These are phyloP conservation scores for Pontederia crassipes DNA, from an alignment of 176 grass and related monocot genomes.

Conservation along the genomic window DNA sequence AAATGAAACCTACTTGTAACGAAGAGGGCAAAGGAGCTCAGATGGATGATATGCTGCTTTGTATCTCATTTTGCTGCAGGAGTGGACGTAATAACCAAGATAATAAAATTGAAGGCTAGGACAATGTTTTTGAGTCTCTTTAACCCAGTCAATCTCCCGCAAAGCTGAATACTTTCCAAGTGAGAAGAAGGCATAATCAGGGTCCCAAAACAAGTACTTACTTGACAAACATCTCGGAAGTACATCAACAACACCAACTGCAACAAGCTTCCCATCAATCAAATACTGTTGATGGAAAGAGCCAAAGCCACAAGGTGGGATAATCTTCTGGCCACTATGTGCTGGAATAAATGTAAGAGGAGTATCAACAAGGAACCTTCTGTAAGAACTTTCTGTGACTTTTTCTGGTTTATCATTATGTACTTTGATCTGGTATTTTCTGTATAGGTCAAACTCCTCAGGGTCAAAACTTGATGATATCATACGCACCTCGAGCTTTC, in stretches of 20 bases:
- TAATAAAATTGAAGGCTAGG: slow-evolving; percentile 84
- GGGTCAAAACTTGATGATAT: slow-evolving; percentile 76
- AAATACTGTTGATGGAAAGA: slow-evolving; percentile 97
- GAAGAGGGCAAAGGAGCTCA: slow-evolving; percentile 85
- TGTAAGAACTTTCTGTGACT: slow-evolving; percentile 69
- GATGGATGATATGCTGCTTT: slow-evolving; percentile 94
- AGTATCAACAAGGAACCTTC: slow-evolving; percentile 71
- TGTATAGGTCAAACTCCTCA: slow-evolving; percentile 73
- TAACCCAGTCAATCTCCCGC: slow-evolving; percentile 88
- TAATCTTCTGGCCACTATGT: slow-evolving; percentile 33
- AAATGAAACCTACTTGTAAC: slow-evolving; percentile 50
- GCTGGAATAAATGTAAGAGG: slow-evolving; percentile 66
- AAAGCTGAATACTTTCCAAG: slow-evolving; percentile 92
- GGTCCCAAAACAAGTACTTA: slow-evolving; percentile 99
- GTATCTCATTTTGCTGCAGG: slow-evolving; percentile 97
- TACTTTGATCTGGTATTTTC: slow-evolving; percentile 77
- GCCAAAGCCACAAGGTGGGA: slow-evolving; percentile 71
- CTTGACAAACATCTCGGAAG: slow-evolving; percentile 92
- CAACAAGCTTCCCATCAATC: slow-evolving; percentile 90
- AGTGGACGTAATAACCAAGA: slow-evolving; percentile 96
- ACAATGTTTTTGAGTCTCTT: slow-evolving; percentile 42
- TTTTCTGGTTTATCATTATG: slow-evolving; percentile 57
- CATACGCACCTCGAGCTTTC: slow-evolving; percentile 64
- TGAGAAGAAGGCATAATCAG: slow-evolving; percentile 81
- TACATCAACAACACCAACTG: slow-evolving; percentile 94